Evolutionary conservation across 306 rosid genomes (phyloP), one percentile per base, ranked within the genome.

Genomic region (Vigna unguiculata): DNA sequence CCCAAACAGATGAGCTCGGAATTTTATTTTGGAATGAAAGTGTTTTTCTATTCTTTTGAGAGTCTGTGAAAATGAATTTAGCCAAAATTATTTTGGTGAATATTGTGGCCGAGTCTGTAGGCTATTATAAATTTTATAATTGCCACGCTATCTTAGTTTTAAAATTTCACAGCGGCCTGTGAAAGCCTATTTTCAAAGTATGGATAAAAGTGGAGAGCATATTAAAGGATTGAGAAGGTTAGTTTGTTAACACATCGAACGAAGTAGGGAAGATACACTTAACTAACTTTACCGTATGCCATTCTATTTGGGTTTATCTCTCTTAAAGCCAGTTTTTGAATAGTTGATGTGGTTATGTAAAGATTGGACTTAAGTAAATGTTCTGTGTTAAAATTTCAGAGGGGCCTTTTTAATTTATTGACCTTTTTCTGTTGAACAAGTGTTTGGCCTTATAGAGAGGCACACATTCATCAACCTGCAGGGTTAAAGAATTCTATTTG

Each of bases 1-100:
- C 19, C 64, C 17, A 58, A 58, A 58, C 64, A 13, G 43, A 20
- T 60, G 43, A 22, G 16, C 30, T 60, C 45, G 67, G 67, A 60
- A 6, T 12, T 0, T 2, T 60, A 28, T 60, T 60, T 4, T 4
- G 16, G 9, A 34, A n/a, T 7, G 67, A 15, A 71, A 52, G 25
- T 14, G 7, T n/a, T 32, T 51, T 32, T 32, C 47, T 28, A 30
- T 49, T 32, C 32, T 17, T 32, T 70, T 51, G 4, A 51, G 62
- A 70, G 2, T 54, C 2, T 30, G 17, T 54, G 34, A 21, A 32
- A 61, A 61, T 32, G 7, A 8, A 61, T 32, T 61, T 36, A 36
- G 69, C 28, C 14, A n/a, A 62, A 60, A n/a, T 62, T 10, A 28
- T 9, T 57, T 62, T 34, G 48, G 48, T 57, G n/a, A n/a, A n/a